Conservation (phyloP, 2,329 filamentous ascomycete species). For the Beauveria caledonica region DNA sequence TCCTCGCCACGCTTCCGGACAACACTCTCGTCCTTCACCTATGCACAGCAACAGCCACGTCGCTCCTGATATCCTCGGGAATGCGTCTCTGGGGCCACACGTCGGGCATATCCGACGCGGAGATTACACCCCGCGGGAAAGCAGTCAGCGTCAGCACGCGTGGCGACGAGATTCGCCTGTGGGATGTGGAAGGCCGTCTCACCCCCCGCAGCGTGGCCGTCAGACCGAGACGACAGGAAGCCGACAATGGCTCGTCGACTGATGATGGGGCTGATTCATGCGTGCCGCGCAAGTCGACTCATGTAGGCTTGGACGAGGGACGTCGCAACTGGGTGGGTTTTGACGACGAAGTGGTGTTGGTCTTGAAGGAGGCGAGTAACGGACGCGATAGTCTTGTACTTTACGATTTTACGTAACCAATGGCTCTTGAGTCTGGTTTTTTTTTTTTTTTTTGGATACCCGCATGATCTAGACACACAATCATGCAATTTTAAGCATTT, state of each 20-base stretch:
- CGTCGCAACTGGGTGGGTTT: constrained; percentile 69
- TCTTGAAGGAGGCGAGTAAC: constrained; percentile 61
- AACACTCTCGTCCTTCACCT: constrained; percentile 81
- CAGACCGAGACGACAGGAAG: constrained; percentile 26
- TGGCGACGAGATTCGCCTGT: constrained; percentile 75
- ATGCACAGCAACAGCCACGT: constrained; percentile 61
- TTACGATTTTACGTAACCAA: constrained; percentile 69
- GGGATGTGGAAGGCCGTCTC: constrained; percentile 74
- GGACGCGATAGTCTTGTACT: constrained; percentile 69
- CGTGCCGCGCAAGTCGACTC: not conserved
- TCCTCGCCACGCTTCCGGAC: constrained; percentile 75
- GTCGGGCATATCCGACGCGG: constrained; percentile 76
- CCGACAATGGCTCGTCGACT: constrained; percentile 7
- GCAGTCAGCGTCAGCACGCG: constrained; percentile 79
- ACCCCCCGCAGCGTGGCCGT: constrained; percentile 47
- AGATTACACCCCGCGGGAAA: constrained; percentile 77
- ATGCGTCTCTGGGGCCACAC: constrained; percentile 86
- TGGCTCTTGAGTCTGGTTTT: not conserved
- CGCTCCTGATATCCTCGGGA: constrained; percentile 62
- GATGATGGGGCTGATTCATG: constrained; percentile 5
- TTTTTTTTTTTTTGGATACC: not conserved
- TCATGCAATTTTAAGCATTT: not conserved
- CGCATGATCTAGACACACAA: not conserved
- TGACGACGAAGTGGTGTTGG: constrained; percentile 85
- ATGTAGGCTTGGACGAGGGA: constrained; percentile 13